A percentile compares a stretch with the other conserved stretches of the same genome.
These are phyloP conservation scores for Xylariales sp. DNA, from an alignment of 2,329 filamentous ascomycete species.

Conservation along the genomic window DNA sequence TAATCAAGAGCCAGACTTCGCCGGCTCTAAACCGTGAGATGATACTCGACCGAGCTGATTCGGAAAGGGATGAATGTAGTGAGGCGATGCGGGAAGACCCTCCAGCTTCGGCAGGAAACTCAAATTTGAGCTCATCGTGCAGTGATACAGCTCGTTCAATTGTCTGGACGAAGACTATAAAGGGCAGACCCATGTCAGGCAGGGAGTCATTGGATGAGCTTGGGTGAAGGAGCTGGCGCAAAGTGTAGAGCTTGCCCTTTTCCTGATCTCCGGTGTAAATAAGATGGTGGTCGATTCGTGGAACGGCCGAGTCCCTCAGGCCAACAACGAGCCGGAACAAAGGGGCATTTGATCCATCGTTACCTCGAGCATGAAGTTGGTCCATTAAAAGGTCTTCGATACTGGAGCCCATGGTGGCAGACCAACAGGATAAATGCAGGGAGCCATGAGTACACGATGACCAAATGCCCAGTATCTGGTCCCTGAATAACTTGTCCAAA, in stretches of 20 bases:
- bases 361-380: constrained; percentile 35
- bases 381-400: constrained; percentile 74
- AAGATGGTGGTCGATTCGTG: constrained; percentile 84
- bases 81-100: constrained; percentile 82
- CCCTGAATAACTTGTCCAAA: constrained; percentile 82
- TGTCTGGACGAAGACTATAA: constrained; percentile 94
- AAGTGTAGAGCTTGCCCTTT: constrained; percentile 84
- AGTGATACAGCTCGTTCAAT: constrained; percentile 86
- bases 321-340: constrained; percentile 89
- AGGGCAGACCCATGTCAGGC: constrained; percentile 71
- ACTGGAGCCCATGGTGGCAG: constrained; percentile 92
- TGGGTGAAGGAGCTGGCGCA: constrained; percentile 85
- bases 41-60: constrained; percentile 68
- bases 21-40: constrained; percentile 88
- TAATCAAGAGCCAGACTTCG: constrained; percentile 95
- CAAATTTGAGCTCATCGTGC: constrained; percentile 86
- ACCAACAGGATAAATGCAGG: constrained; percentile 83
- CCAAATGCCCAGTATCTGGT: constrained; percentile 85
- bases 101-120: constrained; percentile 84
- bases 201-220: constrained; percentile 51
- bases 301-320: constrained; percentile 90
- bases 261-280: constrained; percentile 82
- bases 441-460: constrained; percentile 64
- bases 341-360: constrained; percentile 38
- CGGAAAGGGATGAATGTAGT: constrained; percentile 80